phyloP scores from a whole-genome alignment of 805 yeast genomes.

The Yarrowia deformans region DNA sequence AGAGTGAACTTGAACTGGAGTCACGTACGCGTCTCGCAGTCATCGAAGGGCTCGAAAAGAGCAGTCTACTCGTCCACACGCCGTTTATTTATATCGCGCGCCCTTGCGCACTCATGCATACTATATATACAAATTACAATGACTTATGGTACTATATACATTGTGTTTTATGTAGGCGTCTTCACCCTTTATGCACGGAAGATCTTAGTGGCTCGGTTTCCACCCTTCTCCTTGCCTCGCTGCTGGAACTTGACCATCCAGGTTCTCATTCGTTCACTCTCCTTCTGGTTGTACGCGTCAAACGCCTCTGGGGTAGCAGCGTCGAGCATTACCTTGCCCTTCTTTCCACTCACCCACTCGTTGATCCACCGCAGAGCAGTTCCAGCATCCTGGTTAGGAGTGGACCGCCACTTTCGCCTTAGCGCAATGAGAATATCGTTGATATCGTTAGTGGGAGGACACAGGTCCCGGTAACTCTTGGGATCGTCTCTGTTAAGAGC shows the following conservation, averaged over 20 bases:
- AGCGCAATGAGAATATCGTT: slow-evolving; percentile 54
- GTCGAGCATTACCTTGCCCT: slow-evolving; percentile 34
- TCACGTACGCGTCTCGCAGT: no score
- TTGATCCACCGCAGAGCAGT: slow-evolving; percentile 36
- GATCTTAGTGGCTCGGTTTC: slow-evolving; percentile 24
- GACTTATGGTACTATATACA: slow-evolving; percentile 28
- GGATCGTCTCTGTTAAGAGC: slow-evolving; percentile 61
- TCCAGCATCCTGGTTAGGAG: slow-evolving; percentile 28
- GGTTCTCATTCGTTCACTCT: slow-evolving; percentile 31
- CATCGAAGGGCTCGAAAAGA: no score
- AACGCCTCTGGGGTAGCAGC: slow-evolving; percentile 20
- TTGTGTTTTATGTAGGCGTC: background rate
- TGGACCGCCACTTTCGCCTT: slow-evolving; percentile 16
- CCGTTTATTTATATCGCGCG: slow-evolving; percentile 1
- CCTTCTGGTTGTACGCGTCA: slow-evolving; percentile 16
- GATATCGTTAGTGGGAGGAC: slow-evolving; percentile 72
- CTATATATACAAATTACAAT: slow-evolving; percentile 5
- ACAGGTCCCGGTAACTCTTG: slow-evolving; percentile 53
- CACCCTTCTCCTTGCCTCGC: slow-evolving; percentile 19
- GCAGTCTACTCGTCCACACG: no score
- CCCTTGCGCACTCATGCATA: background rate
- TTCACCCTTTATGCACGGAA: slow-evolving; percentile 1
- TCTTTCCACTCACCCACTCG: slow-evolving; percentile 38
- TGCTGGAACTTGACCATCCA: slow-evolving; percentile 39
- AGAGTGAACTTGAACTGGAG: slow-evolving; percentile 3